Base-by-base conservation (phyloP, 768 basidiomycete genomes). In the Mycena maculata region DNA sequence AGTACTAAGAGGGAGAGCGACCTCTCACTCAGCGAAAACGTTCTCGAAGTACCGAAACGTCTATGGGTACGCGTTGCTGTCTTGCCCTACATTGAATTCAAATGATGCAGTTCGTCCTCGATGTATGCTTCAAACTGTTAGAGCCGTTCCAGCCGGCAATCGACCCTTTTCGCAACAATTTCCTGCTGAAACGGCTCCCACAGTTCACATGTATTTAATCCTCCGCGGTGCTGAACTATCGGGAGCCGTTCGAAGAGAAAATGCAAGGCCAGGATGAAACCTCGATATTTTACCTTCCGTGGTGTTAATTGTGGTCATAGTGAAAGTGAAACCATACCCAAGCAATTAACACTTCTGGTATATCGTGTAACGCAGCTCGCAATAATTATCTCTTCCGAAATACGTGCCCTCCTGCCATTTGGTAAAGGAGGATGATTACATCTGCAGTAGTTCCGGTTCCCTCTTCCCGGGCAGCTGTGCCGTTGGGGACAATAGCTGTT, bases 51-150 rank as follows among this genome's bases (percentile, higher is more conserved):
- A 2, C 44, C 45, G 23, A 27, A 45, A 15, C 42, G 56, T 1
- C 56, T 58, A 2, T 58, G 42, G 56, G 56, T 58, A 58, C 28
- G 54, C 15, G 49, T 48, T 28, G 11, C 47, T 48, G 15, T 48
- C 16, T 30, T 36, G 33, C 33, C 33, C 33, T 13, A 36, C 33
- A 36, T 36, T 36, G 33, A 36, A 36, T 36, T 36, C 13, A 36
- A 6, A 36, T 36, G 33, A 36, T 36, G 33, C 8, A 36, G 13
- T 36, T n/a, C n/a, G n/a, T n/a, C n/a, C n/a, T n/a, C n/a, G n/a
- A n/a, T 20, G 41, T 20, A 18, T 42, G 41, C 41, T 42, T 8
- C 15, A 20, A 42, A 42, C 41, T 42, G 41, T 42, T 42, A 16
- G 41, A 42, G 41, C 41, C 41, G 41, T 42, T 42, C 41, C 41